Base-by-base conservation (phyloP, 441 rosid species). In the Theobroma grandiflorum region DNA sequence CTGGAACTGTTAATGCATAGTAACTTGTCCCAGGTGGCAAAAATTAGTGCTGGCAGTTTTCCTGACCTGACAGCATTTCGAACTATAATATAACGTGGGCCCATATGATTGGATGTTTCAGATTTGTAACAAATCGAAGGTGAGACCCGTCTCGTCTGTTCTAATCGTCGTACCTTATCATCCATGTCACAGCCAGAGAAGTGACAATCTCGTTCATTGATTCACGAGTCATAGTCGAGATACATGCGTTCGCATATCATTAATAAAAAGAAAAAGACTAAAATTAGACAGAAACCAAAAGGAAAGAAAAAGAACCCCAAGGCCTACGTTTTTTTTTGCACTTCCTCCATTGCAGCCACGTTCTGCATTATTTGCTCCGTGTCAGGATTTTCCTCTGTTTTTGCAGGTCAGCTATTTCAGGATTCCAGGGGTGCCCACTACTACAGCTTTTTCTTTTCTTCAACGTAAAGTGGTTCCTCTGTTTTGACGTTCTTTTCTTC, bases 1-100 rank as follows among this genome's bases (percentile, higher is more conserved):
- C 4, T 58, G 38, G 77, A 22, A 18, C 35, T 59, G 37, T 22
- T 9, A 3, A 4, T 26, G 26, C 18, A 42, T 7, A 22, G 53
- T 74, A 40, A 74, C 67, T 74, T 58, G 77, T 74, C 55, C 77
- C 66, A 20, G 8, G 20, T 38, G 77, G 14, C 53, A 22, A 40
- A 42, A 57, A 58, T 8, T 45, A 7, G 49, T 45, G 2, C 8
- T 45, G 7, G 9, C 0, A 0, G 2, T 59, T 2, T 7, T 12
- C 15, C 55, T 20, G 31, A 31, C 14, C 1, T n/a, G 4, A n/a
- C n/a, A 12, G 16, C 16, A 0, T 37, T 35, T 33, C 40, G 8
- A 31, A 0, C 8, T 14, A 3, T 4, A 15, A 45, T 22, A 33
- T 8, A 71, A 45, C 64, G 77, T 74, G 40, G 53, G 0, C 66